Evolutionary conservation across 495 filamentous ascomycete species (phyloP).

Genomic region (Pseudomonodictys pantanalensis): DNA sequence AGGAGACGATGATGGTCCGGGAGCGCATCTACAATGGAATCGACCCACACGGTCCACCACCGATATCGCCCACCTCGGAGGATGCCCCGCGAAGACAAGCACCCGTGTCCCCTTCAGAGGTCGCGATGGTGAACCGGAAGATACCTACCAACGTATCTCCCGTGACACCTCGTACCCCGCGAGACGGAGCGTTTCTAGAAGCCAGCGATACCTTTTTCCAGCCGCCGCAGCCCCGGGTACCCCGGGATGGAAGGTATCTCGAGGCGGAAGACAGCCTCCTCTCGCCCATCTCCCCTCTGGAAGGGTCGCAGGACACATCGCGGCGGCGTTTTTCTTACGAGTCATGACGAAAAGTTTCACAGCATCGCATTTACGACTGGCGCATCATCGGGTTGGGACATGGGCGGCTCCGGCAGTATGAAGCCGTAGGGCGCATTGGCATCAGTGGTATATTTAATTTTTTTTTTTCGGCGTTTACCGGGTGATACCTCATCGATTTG

Average conservation of each 20-base stretch:
- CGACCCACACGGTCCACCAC: conserved; percentile 22
- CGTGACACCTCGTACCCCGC: conserved; percentile 23
- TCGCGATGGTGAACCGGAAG: conserved; percentile 24
- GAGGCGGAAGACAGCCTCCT: conserved; percentile 28
- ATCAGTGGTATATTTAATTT: no score
- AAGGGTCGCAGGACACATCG: conserved; percentile 9
- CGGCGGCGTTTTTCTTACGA: conserved; percentile 35
- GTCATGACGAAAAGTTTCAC: conserved; percentile 20
- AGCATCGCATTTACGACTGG: conserved; percentile 15
- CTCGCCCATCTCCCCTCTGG: conserved; percentile 32
- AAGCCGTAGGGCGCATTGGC: conserved; percentile 2
- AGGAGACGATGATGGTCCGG: conserved; percentile 40
- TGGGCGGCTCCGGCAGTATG: neutral
- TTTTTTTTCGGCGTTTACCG: conserved; percentile 6
- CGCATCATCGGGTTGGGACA: neutral
- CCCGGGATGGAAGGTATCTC: conserved; percentile 24
- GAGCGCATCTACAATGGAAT: conserved; percentile 42
- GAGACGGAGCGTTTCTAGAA: conserved; percentile 22
- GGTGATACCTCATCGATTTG: conserved; percentile 26
- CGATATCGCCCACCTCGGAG: conserved; percentile 12
- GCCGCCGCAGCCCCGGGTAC: conserved; percentile 5
- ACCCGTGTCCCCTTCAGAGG: conserved; percentile 25
- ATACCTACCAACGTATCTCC: conserved; percentile 9
- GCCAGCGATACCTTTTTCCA: conserved; percentile 30
- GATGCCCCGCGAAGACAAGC: conserved; percentile 22